Percentiles rank a stretch among this genome's conserved stretches.
Evolutionary conservation across 768 basidiomycete species (phyloP).

Genomic region (Pulveroboletus sp.): DNA sequence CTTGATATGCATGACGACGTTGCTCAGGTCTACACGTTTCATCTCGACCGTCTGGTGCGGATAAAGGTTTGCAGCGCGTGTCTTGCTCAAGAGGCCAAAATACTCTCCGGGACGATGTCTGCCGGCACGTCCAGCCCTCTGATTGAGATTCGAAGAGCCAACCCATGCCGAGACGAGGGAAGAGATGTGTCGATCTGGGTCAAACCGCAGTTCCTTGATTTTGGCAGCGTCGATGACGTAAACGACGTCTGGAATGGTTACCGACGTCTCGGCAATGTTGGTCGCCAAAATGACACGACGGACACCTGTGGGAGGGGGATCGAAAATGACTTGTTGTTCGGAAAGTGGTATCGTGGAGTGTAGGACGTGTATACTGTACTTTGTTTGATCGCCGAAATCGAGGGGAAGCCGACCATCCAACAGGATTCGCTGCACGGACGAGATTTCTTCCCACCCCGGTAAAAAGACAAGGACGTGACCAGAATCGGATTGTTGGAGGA

Average conservation of each 20-base stretch:
- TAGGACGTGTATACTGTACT: slow-evolving; percentile 71
- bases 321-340: slow-evolving; percentile 88
- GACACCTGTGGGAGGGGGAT: slow-evolving; percentile 70
- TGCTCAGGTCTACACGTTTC: slow-evolving; percentile 85
- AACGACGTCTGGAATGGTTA: slow-evolving; percentile 93
- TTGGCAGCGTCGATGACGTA: slow-evolving; percentile 89
- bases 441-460: slow-evolving; percentile 93
- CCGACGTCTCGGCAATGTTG: slow-evolving; percentile 92
- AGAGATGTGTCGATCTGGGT: slow-evolving; percentile 84
- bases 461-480: slow-evolving; percentile 90
- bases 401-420: slow-evolving; percentile 49
- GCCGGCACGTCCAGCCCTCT: slow-evolving; percentile 89
- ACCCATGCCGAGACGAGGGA: slow-evolving; percentile 90
- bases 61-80: slow-evolving; percentile 55
- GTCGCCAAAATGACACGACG: slow-evolving; percentile 90
- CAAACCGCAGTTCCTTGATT: slow-evolving; percentile 86
- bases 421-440: slow-evolving; percentile 62
- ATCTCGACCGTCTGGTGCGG: slow-evolving; percentile 92
- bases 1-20: slow-evolving; percentile 96
- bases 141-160: slow-evolving; percentile 84
- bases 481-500: slow-evolving; percentile 65
- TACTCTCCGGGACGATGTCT: slow-evolving; percentile 90
- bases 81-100: slow-evolving; percentile 72
- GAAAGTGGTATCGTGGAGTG: slow-evolving; percentile 87
- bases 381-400: slow-evolving; percentile 53